Percentiles rank a stretch among this genome's conserved stretches.
These are phyloP conservation scores for Thielaviopsis populi DNA, from an alignment of 2,329 filamentous ascomycete species.

Conservation along the genomic window DNA sequence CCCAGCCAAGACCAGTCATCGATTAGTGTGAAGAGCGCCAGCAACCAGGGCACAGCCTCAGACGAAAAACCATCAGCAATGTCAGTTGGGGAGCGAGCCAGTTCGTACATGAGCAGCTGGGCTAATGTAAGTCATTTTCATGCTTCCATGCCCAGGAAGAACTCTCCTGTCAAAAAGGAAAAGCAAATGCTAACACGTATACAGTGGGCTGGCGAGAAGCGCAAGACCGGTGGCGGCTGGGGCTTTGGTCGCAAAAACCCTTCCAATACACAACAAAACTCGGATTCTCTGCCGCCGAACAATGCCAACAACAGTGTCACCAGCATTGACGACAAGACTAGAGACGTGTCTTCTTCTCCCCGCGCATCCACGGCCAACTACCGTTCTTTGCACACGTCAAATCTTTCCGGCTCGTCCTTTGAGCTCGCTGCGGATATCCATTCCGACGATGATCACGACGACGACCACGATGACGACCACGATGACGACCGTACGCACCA, in stretches of 20 bases:
- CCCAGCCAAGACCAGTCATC: neutral
- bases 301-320: constrained; percentile 23
- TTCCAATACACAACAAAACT: constrained; percentile 20
- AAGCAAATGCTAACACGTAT: neutral
- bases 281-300: constrained; percentile 22
- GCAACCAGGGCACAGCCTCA: constrained; percentile 6
- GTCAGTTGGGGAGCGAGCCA: constrained; percentile 30
- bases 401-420: constrained; percentile 14
- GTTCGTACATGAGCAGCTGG: constrained; percentile 54
- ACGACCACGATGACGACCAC: constrained; percentile 8
- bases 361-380: constrained; percentile 10
- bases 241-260: constrained; percentile 29
- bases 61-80: constrained; percentile 2
- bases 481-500: neutral
- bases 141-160: no score
- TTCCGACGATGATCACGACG: constrained; percentile 13
- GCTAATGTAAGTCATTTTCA: constrained; percentile 26
- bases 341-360: constrained; percentile 3
- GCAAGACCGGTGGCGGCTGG: constrained; percentile 37
- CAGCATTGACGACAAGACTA: constrained; percentile 15
- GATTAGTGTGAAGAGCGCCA: constrained; percentile 8
- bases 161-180: neutral
- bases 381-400: constrained; percentile 11
- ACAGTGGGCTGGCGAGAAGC: constrained; percentile 58
- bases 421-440: constrained; percentile 12